Percentiles rank a stretch among this genome's conserved stretches.
Evolutionary conservation across 2,329 filamentous ascomycete genomes (phyloP).

Genomic region (Ceratocystis albifundus): DNA sequence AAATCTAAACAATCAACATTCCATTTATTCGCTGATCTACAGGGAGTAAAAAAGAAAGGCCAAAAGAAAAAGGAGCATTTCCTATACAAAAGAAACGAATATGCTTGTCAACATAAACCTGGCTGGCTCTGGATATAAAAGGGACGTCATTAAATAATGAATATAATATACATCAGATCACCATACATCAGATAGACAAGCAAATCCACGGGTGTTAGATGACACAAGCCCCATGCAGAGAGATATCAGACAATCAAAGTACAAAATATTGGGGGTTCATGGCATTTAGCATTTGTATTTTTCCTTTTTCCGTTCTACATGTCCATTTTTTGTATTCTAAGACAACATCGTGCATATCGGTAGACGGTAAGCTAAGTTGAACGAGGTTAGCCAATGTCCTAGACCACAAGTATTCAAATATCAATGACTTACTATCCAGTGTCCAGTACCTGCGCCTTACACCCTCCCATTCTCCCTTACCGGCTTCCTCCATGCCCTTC

Average conservation of each 20-base stretch:
- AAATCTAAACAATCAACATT: background rate
- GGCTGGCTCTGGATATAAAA: background rate
- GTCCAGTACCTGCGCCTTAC: slow-evolving; percentile 86
- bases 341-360: slow-evolving; percentile 65
- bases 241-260: slow-evolving; percentile 19
- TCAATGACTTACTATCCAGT: slow-evolving; percentile 48
- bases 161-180: background rate
- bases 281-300: slow-evolving; percentile 6
- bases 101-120: slow-evolving; percentile 6
- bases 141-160: slow-evolving; percentile 1
- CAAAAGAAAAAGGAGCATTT: background rate
- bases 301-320: background rate
- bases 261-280: background rate
- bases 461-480: slow-evolving; percentile 72
- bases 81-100: background rate
- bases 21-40: background rate
- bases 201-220: background rate
- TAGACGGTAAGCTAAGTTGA: slow-evolving; percentile 50
- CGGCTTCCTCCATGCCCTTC: slow-evolving; percentile 50
- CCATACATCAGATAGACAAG: background rate
- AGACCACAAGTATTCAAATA: slow-evolving; percentile 17
- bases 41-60: background rate
- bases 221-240: background rate
- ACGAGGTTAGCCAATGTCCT: slow-evolving; percentile 27
- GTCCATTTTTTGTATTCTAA: slow-evolving; percentile 29